These are phyloP conservation scores for Hyaloscypha variabilis DNA, from an alignment of 495 filamentous ascomycete species.

Conservation along the genomic window DNA sequence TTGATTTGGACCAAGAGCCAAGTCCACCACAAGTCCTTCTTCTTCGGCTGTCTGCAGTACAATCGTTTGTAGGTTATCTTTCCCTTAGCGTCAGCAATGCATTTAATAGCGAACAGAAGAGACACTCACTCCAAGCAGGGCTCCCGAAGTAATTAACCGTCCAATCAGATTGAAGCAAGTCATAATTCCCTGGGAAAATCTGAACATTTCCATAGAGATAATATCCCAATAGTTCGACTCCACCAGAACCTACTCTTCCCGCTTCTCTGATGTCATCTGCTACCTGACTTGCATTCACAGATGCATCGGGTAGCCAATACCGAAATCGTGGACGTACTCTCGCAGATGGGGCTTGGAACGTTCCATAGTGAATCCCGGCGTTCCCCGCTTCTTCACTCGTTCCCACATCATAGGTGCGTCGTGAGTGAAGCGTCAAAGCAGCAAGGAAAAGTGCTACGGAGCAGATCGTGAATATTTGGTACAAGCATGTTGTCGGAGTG, in stretches of 20 bases:
- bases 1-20: conserved; percentile 50
- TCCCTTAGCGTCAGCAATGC: background rate
- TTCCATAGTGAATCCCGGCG: background rate
- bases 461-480: background rate
- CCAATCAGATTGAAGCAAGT: conserved; percentile 35
- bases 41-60: conserved; percentile 42
- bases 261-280: conserved; percentile 38
- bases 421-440: background rate
- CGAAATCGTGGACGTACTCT: conserved; percentile 19
- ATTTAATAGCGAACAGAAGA: conserved; percentile 22
- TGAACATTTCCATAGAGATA: conserved; percentile 42
- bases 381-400: background rate
- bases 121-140: conserved; percentile 40
- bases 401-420: background rate
- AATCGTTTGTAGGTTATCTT: conserved; percentile 11
- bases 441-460: background rate
- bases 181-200: background rate
- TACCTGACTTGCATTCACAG: conserved; percentile 36
- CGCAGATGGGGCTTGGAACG: conserved; percentile 10
- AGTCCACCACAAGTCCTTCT: conserved; percentile 46
- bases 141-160: conserved; percentile 50
- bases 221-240: conserved; percentile 44
- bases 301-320: conserved; percentile 43
- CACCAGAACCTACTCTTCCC: conserved; percentile 41
- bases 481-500: too few relatives aligned